Evolutionary conservation across 176 grass and related monocot species (phyloP).

Genomic region (Zea luxurians): DNA sequence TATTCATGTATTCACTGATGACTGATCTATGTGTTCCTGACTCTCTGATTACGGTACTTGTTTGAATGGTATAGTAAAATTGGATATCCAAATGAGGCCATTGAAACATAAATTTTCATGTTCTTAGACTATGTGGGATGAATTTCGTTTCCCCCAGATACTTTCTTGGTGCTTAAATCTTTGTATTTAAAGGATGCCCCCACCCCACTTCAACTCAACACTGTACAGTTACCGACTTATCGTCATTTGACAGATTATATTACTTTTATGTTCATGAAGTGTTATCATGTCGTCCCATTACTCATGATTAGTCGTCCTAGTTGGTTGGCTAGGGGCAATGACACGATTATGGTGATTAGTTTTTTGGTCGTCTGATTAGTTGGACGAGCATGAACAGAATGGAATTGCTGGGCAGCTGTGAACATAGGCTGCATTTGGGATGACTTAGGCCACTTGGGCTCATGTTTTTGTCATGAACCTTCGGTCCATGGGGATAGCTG

Average conservation of each 20-base stretch:
- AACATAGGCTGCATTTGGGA: neutral
- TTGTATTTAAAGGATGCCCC: neutral
- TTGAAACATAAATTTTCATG: conserved; percentile 11
- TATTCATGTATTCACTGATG: neutral
- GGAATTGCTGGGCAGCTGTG: neutral
- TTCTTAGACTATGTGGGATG: neutral
- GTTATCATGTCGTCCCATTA: neutral
- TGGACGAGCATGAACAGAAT: neutral
- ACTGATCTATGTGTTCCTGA: conserved; percentile 13
- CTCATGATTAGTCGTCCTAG: neutral
- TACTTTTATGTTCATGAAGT: neutral
- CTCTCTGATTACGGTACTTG: conserved; percentile 14
- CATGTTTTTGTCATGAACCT: too few species aligned
- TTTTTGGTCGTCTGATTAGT: neutral
- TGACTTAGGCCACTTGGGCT: neutral
- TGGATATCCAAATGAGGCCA: neutral
- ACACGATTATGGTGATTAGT: neutral
- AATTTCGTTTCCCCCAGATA: neutral
- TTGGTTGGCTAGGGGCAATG: neutral
- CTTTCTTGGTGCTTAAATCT: neutral
- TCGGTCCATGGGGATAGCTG: too few species aligned
- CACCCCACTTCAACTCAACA: neutral
- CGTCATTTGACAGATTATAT: neutral
- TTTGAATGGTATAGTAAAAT: conserved; percentile 26
- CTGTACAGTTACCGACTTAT: neutral